These are phyloP conservation scores for Apiospora phragmitis DNA, from an alignment of 2,329 filamentous ascomycete genomes.

Conservation along the genomic window DNA sequence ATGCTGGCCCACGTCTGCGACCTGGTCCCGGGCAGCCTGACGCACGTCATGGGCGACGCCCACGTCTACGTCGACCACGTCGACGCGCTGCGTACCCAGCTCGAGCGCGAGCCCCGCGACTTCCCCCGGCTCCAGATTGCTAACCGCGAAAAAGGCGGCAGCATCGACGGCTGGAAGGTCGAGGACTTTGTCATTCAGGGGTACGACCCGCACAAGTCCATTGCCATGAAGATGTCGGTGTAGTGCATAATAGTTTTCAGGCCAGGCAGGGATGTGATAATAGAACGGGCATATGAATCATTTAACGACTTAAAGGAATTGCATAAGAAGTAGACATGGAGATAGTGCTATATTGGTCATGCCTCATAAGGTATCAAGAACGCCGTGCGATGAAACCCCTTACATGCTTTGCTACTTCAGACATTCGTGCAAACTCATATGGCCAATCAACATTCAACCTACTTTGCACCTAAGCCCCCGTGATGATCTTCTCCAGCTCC, in stretches of 20 bases:
- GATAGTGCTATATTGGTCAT: background rate
- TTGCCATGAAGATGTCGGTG: conserved; percentile 99
- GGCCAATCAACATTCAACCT: background rate
- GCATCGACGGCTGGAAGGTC: conserved; percentile 85
- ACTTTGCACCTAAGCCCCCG: background rate
- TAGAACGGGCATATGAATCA: background rate
- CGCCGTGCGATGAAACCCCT: background rate
- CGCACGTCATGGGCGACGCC: conserved; percentile 97
- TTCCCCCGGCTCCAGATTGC: conserved; percentile 80
- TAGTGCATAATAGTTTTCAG: conserved; percentile 56
- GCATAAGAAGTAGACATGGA: background rate
- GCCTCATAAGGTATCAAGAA: conserved; percentile 2
- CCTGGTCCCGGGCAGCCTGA: conserved; percentile 81
- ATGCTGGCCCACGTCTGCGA: conserved; percentile 90
- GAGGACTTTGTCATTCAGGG: conserved; percentile 87
- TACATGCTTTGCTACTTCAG: background rate
- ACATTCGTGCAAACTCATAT: background rate
- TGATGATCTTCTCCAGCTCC: conserved; percentile 59
- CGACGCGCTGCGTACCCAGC: conserved; percentile 79
- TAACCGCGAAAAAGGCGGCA: conserved; percentile 61
- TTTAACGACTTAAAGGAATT: background rate
- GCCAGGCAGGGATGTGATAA: background rate
- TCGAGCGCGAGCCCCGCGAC: conserved; percentile 74
- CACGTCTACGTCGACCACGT: conserved; percentile 94
- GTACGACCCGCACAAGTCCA: conserved; percentile 87